A percentile compares a stretch with the other conserved stretches of the same genome.
Conservation (phyloP, 2,329 filamentous ascomycete genomes). For the Aspergillus candidus region DNA sequence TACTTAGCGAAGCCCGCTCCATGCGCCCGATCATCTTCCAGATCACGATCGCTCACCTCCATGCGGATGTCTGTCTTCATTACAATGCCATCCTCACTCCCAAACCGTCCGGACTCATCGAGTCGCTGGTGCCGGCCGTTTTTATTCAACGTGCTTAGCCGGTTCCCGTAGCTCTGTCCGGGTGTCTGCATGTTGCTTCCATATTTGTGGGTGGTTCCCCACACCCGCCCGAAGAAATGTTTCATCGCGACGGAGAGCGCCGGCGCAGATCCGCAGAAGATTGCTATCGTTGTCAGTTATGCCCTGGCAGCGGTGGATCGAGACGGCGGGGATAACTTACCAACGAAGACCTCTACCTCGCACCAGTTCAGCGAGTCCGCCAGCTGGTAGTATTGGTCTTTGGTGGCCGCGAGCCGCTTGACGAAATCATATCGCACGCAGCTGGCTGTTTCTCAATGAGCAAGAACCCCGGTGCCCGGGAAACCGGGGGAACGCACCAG, state of each 20-base stretch:
- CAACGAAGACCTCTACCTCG: slow-evolving; percentile 13
- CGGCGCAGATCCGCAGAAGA: slow-evolving; percentile 13
- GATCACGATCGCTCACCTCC: not conserved
- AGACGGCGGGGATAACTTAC: slow-evolving; percentile 2
- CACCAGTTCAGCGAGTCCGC: slow-evolving; percentile 16
- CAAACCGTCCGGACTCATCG: too few relatives aligned
- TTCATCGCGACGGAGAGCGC: slow-evolving; percentile 9
- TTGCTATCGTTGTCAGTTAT: slow-evolving; percentile 8
- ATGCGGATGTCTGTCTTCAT: slow-evolving; percentile 10
- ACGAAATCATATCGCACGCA: slow-evolving; percentile 14
- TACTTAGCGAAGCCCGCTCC: too few relatives aligned
- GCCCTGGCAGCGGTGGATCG: not conserved
- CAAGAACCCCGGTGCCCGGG: not conserved
- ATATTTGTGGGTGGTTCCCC: slow-evolving; percentile 1
- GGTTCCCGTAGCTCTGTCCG: not conserved
- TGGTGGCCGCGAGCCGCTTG: slow-evolving; percentile 3
- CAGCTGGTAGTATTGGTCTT: slow-evolving; percentile 11
- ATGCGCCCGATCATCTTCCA: too few relatives aligned
- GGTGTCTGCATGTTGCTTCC: not conserved
- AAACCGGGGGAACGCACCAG: slow-evolving; percentile 1
- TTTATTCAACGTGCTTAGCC: not conserved
- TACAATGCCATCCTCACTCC: slow-evolving; percentile 3
- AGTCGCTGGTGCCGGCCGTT: not conserved
- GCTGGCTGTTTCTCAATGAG: slow-evolving; percentile 5
- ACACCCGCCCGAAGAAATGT: slow-evolving; percentile 1